Base-by-base conservation (phyloP, 176 grass and related monocot species). In the Lolium perenne region DNA sequence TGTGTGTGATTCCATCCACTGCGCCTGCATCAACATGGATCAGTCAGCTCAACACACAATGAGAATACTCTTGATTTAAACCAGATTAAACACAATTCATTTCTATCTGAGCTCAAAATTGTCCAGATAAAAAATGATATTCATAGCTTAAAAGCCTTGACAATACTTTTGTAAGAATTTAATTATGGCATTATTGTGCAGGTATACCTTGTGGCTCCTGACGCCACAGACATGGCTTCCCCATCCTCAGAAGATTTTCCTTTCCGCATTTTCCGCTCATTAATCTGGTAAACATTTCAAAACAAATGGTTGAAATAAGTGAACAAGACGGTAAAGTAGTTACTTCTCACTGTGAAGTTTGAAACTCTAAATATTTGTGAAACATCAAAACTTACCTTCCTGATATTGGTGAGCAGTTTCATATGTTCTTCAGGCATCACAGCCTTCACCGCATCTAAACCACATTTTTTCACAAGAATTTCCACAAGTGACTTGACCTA, bases 361-460 rank as follows among this genome's bases (percentile, higher is more conserved):
- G 16, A 47, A 53, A 53, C 71, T 76, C 49, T 35, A 62, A 8
- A 25, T 6, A 41, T 69, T 56, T 29, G 22, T 13, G 50, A 53
- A 85, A 66, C 60, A 58, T 35, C 10, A 35, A 23, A 76, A 74
- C 77, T 83, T 82, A 98, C 96, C 96, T 95, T 95, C 57, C 92
- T 88, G 76, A 98, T 98, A 43, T 95, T 98, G 45, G 90, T 91
- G 11, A 98, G 83, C 79, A 98, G 73, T 82, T 95, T 98, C 88
- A 98, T 94, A 83, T 98, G 96, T 81, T 98, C 96, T 86, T 95
- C 90, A 38, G 96, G 96, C 90, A 98, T 98, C 55, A 94, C 93
- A 58, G 88, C 89, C 74, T 94, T 98, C 43, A 98, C 96, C 38
- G 96, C 96, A 74, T 95, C 93, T 71, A 98, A 87, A 66, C 96